Conservation (phyloP, 2,329 filamentous ascomycete genomes). For the Eutypa lata region DNA sequence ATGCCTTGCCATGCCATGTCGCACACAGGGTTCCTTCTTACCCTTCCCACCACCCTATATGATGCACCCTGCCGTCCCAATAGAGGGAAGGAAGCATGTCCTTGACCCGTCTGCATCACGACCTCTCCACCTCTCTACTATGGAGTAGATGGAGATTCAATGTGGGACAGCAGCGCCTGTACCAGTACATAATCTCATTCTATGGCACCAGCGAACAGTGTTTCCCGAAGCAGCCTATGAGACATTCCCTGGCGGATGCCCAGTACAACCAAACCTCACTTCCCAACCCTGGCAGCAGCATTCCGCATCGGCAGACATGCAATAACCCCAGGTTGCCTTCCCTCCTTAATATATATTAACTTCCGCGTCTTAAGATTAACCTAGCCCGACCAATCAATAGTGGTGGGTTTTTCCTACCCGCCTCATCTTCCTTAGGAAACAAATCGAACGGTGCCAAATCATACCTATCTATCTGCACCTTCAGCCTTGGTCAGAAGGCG, state of each 20-base stretch:
- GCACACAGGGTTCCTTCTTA: not conserved
- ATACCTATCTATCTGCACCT: no score
- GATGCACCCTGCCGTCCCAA: not conserved
- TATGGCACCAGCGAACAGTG: not conserved
- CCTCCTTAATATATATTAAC: no score
- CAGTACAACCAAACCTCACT: not conserved
- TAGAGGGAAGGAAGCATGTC: not conserved
- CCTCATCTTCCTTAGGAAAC: no score
- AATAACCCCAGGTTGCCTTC: no score
- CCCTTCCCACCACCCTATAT: not conserved
- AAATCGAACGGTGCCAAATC: no score
- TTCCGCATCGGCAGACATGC: no score
- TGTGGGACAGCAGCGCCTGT: not conserved
- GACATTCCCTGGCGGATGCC: not conserved
- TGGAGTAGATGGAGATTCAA: not conserved
- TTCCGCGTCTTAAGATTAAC: no score
- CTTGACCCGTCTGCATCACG: not conserved
- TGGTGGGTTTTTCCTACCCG: no score
- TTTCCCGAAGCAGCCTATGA: not conserved
- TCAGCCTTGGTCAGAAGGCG: no score
- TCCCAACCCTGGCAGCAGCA: not conserved
- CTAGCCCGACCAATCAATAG: no score
- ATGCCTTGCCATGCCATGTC: no score
- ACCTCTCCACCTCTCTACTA: not conserved
- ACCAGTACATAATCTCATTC: not conserved